phyloP scores from a whole-genome alignment of 1,284 basidiomycete species.

The Cutaneotrichosporon arboriforme region DNA sequence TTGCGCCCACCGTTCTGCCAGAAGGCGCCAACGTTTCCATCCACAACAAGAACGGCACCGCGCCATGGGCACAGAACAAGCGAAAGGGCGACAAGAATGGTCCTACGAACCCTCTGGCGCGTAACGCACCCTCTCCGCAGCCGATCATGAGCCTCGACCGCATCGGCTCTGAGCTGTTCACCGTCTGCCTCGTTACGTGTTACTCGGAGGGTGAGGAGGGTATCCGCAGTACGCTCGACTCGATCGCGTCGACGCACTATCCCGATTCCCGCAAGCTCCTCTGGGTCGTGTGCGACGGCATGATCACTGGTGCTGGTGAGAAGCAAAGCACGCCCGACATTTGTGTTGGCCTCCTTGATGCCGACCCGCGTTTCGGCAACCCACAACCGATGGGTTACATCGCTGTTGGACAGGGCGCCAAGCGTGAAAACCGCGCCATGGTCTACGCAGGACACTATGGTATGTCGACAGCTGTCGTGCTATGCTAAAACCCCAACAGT shows the following conservation, averaged over 20 bases:
- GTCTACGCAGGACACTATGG: constrained; percentile 99
- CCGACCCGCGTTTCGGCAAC: constrained; percentile 92
- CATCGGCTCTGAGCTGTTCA: constrained; percentile 89
- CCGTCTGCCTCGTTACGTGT: constrained; percentile 91
- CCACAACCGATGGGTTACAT: constrained; percentile 92
- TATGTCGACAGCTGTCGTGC: constrained; percentile 39
- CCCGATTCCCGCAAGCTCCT: constrained; percentile 86
- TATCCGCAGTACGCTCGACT: constrained; percentile 83
- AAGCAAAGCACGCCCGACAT: constrained; percentile 92
- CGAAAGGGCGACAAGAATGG: neutral
- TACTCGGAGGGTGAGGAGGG: constrained; percentile 96
- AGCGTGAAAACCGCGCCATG: constrained; percentile 91
- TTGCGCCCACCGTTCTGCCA: constrained; percentile 91
- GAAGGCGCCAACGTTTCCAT: constrained; percentile 87
- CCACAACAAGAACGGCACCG: constrained; percentile 80
- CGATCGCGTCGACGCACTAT: constrained; percentile 83
- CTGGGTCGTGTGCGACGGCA: constrained; percentile 94
- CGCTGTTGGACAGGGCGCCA: constrained; percentile 82
- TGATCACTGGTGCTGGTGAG: constrained; percentile 97
- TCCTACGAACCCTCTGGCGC: neutral
- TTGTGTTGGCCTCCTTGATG: constrained; percentile 85
- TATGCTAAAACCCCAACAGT: constrained; percentile 28
- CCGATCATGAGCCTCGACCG: constrained; percentile 74
- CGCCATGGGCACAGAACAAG: constrained; percentile 67
- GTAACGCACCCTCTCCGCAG: constrained; percentile 48